Percentiles rank a stretch among this genome's conserved stretches.
These are phyloP conservation scores for Fusarium domesticum DNA, from an alignment of 2,329 filamentous ascomycete species.

Conservation along the genomic window DNA sequence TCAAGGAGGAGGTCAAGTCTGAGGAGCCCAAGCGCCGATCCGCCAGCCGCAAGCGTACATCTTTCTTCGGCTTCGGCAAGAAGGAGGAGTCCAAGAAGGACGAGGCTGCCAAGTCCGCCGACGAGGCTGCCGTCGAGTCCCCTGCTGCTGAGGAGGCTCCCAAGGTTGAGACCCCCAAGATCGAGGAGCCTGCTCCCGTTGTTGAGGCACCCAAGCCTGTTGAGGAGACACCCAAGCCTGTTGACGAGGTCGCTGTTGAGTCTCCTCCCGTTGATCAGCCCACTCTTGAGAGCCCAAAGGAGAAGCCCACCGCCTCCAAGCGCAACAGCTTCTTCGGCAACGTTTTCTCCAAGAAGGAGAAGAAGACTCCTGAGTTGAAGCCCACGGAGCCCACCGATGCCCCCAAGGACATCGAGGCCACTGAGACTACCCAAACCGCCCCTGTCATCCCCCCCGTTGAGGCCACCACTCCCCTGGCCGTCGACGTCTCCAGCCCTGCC, in stretches of 20 bases:
- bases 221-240: slow-evolving; percentile 24
- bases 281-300: slow-evolving; percentile 41
- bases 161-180: slow-evolving; percentile 17
- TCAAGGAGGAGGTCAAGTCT: slow-evolving; percentile 49
- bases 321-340: slow-evolving; percentile 56
- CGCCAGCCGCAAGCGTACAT: slow-evolving; percentile 62
- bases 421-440: slow-evolving; percentile 54
- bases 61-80: slow-evolving; percentile 62
- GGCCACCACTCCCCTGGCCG: slow-evolving; percentile 53
- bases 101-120: slow-evolving; percentile 28
- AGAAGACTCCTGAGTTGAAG: slow-evolving; percentile 55
- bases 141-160: slow-evolving; percentile 9
- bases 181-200: slow-evolving; percentile 35
- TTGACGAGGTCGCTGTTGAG: slow-evolving; percentile 39
- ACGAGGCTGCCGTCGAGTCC: slow-evolving; percentile 1
- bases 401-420: slow-evolving; percentile 47
- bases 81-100: slow-evolving; percentile 47
- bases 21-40: slow-evolving; percentile 62
- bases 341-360: slow-evolving; percentile 54
- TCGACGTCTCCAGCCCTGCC: slow-evolving; percentile 51
- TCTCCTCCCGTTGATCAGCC: slow-evolving; percentile 34
- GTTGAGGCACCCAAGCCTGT: slow-evolving; percentile 34
- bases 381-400: slow-evolving; percentile 37
- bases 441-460: slow-evolving; percentile 60
- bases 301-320: slow-evolving; percentile 47